Conservation (phyloP, 805 yeast genomes). For the Zygoascus flipseniorum region DNA sequence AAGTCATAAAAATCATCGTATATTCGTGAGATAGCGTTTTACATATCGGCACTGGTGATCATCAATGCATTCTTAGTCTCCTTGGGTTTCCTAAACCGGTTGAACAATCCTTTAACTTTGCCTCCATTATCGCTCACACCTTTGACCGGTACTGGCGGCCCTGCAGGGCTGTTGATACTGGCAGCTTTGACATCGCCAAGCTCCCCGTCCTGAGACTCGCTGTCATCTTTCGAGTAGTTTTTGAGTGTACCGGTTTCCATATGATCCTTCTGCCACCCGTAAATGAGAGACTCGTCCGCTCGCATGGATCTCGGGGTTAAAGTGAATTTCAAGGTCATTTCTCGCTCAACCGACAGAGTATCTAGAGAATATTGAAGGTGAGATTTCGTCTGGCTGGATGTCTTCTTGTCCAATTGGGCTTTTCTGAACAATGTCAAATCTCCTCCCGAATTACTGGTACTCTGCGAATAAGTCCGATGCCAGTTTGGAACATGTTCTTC, state of each 20-base stretch:
- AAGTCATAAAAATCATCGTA: too few species aligned
- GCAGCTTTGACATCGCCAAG: slow-evolving; percentile 4
- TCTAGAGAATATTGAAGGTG: background rate
- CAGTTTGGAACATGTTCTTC: background rate
- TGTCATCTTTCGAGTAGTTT: background rate
- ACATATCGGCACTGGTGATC: slow-evolving; percentile 18
- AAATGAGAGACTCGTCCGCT: slow-evolving; percentile 20
- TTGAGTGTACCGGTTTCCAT: slow-evolving; percentile 12
- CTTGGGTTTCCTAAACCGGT: slow-evolving; percentile 12
- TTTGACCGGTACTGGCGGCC: background rate
- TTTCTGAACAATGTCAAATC: background rate
- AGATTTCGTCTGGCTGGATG: background rate
- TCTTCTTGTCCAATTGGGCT: background rate
- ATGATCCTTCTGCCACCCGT: slow-evolving; percentile 23
- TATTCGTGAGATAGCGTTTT: background rate
- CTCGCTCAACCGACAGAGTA: slow-evolving; percentile 6
- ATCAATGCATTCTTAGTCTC: slow-evolving; percentile 12
- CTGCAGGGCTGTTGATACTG: background rate
- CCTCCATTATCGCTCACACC: background rate
- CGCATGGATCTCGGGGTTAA: slow-evolving; percentile 22
- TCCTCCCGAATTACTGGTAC: background rate
- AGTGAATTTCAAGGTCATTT: slow-evolving; percentile 21
- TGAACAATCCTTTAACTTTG: slow-evolving; percentile 13
- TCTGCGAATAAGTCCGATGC: background rate
- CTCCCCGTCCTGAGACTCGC: background rate